Evolutionary conservation across 768 basidiomycete species (phyloP), one percentile per base, ranked within the genome.

Genomic region (Tricholoma sp.): DNA sequence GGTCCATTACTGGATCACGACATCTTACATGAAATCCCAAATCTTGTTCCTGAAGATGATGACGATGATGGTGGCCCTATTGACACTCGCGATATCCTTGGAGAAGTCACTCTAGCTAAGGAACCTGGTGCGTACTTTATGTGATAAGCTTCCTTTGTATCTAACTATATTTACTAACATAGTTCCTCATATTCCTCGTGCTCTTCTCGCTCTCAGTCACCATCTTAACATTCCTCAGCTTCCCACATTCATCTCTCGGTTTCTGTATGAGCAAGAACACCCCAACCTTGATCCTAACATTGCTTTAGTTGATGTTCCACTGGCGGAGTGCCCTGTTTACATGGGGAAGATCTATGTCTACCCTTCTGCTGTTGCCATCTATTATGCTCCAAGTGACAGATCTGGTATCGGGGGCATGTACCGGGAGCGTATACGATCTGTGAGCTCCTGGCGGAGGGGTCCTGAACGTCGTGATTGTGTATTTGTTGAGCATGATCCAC

Each of bases 211-310:
- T 42, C 41, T 42, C 41, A 42, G 41, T 18, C 41, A 39, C 6
- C 15, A 39, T 39, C 13, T 39, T 39, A 15, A 39, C 13, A 42
- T 42, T 42, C 17, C 41, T 18, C 41, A 42, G 41, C 41, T 42
- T 42, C 41, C 41, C 6, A n/a, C 55, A 8, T 50, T 59, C 20
- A 52, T 67, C 6, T 52, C 57, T 2, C 39, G 55, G 6, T 65
- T 66, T 48, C 54, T 63, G 8, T 59, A 56, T 49, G 57, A 65
- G 12, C 59, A 65, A 48, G 41, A 42, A 9, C 44, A 65, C 37
- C 62, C 59, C 1, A 5, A 13, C 37, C 5, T 1, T 39, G 37
- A 58, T 24, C 48, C 52, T 18, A 3, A 51, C 1, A 20, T 53
- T 1, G 13, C 33, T 2, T 34, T 45, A 0, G 3, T 57, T 10